Evolutionary conservation across 2,329 filamentous ascomycete genomes (phyloP), one percentile per base, ranked within the genome.

Genomic region (Colletotrichum chlorophyti): DNA sequence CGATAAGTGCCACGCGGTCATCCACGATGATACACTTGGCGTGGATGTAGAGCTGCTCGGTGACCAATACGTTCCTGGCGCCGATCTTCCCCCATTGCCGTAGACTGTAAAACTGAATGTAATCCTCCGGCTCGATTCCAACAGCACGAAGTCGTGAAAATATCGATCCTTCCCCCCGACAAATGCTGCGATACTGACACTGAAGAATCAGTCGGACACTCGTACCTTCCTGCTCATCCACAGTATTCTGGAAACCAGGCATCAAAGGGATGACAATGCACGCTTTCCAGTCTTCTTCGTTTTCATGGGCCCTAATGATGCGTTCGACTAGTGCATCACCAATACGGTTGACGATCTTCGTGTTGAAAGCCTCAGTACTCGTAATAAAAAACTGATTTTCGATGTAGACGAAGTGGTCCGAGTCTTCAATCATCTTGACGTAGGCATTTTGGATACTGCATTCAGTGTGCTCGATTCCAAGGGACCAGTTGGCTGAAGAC

Each of bases 351-450:
- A 92, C 85, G 63, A 99, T 95, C 70, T 88, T 91, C 11, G 90
- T 91, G 49, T 90, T 91, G 66, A 97, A 87, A 5, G 93, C 93
- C 68, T 95, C 90, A 47, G 91, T 95, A 65, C 91, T 96, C 31
- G 91, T 96, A 72, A 99, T 91, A 78, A 96, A 99, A 76, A 98
- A 99, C 70, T 99, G 95, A 70, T 99, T 99, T 72, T 99, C 95
- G 64, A 98, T 97, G 74, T 99, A 98, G 48, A 98, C 91, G 68
- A 97, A 97, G 72, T 98, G 95, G 43, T 99, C 92, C 2, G 93
- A 97, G 63, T 94, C 90, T 64, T 95, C 89, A 65, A 99, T 99
- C 79, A 96, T 87, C 71, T 96, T 95, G 65, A 96, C 84, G 69
- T 98, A 98, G 4, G 95, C 94, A 63, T 90, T 95, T 82, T 96